Evolutionary conservation across 768 basidiomycete genomes (phyloP).

Genomic region (Kwoniella dendrophila): DNA sequence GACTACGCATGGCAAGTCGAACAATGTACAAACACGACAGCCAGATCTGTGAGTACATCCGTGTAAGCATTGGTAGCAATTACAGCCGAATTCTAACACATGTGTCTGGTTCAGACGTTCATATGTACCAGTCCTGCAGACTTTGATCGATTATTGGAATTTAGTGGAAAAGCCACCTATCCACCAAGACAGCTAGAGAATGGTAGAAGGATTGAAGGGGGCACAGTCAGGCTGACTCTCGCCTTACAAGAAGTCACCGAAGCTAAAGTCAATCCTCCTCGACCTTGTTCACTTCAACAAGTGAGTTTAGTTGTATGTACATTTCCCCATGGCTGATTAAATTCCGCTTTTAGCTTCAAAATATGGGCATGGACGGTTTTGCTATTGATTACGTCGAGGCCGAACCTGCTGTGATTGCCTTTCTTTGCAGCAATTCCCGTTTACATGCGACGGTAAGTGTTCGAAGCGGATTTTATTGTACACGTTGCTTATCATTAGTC

Average conservation of each 20-base stretch:
- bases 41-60: conserved; percentile 66
- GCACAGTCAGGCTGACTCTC: conserved; percentile 30
- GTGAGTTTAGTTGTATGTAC: conserved; percentile 58
- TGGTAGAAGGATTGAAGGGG: conserved; percentile 1
- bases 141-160: conserved; percentile 68
- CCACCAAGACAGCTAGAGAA: conserved; percentile 14
- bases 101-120: conserved; percentile 80
- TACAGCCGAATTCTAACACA: no score
- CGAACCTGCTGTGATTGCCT: conserved; percentile 74
- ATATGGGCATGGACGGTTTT: conserved; percentile 75
- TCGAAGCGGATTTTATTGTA: no score
- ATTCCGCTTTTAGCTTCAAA: conserved; percentile 60
- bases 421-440: conserved; percentile 65
- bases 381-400: conserved; percentile 79
- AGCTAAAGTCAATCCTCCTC: conserved; percentile 25
- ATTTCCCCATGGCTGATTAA: conserved; percentile 10
- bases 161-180: conserved; percentile 60
- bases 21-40: conserved; percentile 64
- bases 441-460: conserved; percentile 74
- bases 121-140: conserved; percentile 83
- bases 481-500: no score
- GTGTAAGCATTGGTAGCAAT: neutral
- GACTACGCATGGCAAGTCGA: conserved; percentile 72
- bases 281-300: conserved; percentile 59
- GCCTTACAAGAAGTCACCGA: conserved; percentile 31